Evolutionary conservation across 1,284 basidiomycete genomes (phyloP).

Genomic region (Xerocomus nothofagi): DNA sequence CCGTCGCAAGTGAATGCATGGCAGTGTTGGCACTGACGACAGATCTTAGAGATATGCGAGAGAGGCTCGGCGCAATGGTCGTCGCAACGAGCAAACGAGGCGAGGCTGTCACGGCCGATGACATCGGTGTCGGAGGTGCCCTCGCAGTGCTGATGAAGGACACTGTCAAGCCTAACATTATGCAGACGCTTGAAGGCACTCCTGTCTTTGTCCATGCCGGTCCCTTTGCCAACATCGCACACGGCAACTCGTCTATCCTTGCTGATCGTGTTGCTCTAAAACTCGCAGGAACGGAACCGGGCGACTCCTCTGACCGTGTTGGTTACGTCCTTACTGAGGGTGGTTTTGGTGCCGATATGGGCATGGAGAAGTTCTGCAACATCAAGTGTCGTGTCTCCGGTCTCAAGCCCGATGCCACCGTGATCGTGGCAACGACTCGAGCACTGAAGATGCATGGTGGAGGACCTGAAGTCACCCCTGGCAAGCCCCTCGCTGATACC

Average conservation of each 20-base stretch:
- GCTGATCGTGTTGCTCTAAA: conserved; percentile 96
- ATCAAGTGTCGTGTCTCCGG: conserved; percentile 98
- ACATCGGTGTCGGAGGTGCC: conserved; percentile 94
- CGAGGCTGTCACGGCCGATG: conserved; percentile 94
- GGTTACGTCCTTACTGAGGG: conserved; percentile 99
- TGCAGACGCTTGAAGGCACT: conserved; percentile 99
- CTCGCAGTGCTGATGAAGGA: conserved; percentile 98
- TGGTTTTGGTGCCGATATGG: conserved; percentile 99
- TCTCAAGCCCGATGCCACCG: conserved; percentile 88
- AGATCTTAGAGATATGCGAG: conserved; percentile 88
- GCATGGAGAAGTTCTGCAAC: conserved; percentile 99
- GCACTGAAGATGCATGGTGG: conserved; percentile 99
- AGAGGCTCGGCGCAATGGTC: conserved; percentile 92
- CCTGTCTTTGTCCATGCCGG: conserved; percentile 99
- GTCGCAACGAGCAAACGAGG: conserved; percentile 94
- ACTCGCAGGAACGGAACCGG: conserved; percentile 94
- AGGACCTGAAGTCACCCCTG: conserved; percentile 95
- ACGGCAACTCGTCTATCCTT: conserved; percentile 98
- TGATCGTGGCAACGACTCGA: conserved; percentile 96
- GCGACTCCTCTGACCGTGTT: conserved; percentile 76
- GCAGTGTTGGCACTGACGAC: conserved; percentile 94
- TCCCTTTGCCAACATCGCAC: conserved; percentile 98
- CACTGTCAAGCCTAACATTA: conserved; percentile 98
- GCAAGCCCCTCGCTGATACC: conserved; percentile 91
- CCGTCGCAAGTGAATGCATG: conserved; percentile 98